These are phyloP conservation scores for Phoma sp. DNA, from an alignment of 2,329 filamentous ascomycete genomes.

Conservation along the genomic window DNA sequence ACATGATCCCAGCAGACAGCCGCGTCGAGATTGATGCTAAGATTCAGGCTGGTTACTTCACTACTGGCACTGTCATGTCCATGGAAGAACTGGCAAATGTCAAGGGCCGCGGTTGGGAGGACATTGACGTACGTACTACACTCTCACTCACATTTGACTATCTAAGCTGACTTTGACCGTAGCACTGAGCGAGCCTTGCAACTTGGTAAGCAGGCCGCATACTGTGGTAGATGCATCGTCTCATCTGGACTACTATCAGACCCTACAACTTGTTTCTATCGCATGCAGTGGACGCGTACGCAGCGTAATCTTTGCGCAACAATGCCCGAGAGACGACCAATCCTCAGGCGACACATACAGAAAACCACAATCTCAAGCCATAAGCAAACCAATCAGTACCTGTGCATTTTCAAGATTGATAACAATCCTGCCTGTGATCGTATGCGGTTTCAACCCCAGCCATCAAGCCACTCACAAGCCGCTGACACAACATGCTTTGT, in stretches of 20 bases:
- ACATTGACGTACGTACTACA: constrained; percentile 57
- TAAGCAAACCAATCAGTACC: not conserved
- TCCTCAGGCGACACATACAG: not conserved
- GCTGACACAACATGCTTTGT: too few relatives aligned
- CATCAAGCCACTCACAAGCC: not conserved
- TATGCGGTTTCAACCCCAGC: constrained; percentile 1
- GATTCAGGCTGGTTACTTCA: constrained; percentile 90
- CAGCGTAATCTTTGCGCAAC: not conserved
- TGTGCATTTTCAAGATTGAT: not conserved
- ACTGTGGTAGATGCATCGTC: not conserved
- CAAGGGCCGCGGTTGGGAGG: constrained; percentile 91
- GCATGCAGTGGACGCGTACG: not conserved
- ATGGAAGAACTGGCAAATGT: constrained; percentile 85
- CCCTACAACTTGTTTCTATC: not conserved
- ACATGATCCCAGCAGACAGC: constrained; percentile 92
- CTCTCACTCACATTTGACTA: constrained; percentile 12
- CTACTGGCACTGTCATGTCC: constrained; percentile 87
- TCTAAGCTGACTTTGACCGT: constrained; percentile 34
- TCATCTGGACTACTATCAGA: not conserved
- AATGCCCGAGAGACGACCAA: not conserved
- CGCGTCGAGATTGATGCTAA: constrained; percentile 99
- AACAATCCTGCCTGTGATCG: not conserved
- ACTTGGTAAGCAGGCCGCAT: not conserved
- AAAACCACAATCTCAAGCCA: not conserved
- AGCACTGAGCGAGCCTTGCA: constrained; percentile 35